A percentile compares a stretch with the other conserved stretches of the same genome.
phyloP scores from a whole-genome alignment of 2,329 filamentous ascomycete species.

The Fusarium decemcellulare region DNA sequence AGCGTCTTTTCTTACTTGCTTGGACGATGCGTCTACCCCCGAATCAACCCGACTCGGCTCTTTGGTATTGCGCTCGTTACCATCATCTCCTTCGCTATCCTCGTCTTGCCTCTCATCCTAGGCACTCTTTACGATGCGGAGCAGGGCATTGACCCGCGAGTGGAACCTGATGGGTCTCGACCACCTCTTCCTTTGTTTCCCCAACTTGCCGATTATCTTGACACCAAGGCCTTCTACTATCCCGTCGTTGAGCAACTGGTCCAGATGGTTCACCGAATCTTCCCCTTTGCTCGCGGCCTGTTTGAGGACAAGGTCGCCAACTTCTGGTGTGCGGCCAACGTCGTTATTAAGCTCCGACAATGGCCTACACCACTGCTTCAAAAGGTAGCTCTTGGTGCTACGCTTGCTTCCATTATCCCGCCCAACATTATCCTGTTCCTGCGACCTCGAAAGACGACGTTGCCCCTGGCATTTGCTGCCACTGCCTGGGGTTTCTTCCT shows the following conservation, averaged over 20 bases:
- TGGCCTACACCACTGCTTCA: conserved; percentile 82
- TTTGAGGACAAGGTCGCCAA: conserved; percentile 99
- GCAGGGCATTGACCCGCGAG: conserved; percentile 71
- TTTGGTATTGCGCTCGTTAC: conserved; percentile 83
- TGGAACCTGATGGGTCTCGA: conserved; percentile 70
- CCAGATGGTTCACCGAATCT: conserved; percentile 92
- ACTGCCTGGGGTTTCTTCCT: conserved; percentile 98
- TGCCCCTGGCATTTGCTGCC: conserved; percentile 85
- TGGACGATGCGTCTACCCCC: conserved; percentile 86
- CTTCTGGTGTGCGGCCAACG: conserved; percentile 95
- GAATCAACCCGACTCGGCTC: conserved; percentile 76
- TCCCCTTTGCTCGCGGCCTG: conserved; percentile 94
- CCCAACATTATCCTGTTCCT: conserved; percentile 86
- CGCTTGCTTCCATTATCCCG: conserved; percentile 81
- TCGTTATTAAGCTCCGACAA: conserved; percentile 86
- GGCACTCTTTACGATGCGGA: conserved; percentile 79
- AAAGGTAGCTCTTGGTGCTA: conserved; percentile 80
- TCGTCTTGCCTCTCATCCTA: conserved; percentile 82
- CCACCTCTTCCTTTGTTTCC: conserved; percentile 74
- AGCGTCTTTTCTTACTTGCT: conserved; percentile 93
- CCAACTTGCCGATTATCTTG: conserved; percentile 69
- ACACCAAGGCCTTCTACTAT: conserved; percentile 79
- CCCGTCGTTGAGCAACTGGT: conserved; percentile 82
- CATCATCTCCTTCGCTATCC: conserved; percentile 77
- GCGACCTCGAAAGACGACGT: conserved; percentile 80